Base-by-base conservation (phyloP, 2,329 filamentous ascomycete genomes). In the Aspergillus sergii region DNA sequence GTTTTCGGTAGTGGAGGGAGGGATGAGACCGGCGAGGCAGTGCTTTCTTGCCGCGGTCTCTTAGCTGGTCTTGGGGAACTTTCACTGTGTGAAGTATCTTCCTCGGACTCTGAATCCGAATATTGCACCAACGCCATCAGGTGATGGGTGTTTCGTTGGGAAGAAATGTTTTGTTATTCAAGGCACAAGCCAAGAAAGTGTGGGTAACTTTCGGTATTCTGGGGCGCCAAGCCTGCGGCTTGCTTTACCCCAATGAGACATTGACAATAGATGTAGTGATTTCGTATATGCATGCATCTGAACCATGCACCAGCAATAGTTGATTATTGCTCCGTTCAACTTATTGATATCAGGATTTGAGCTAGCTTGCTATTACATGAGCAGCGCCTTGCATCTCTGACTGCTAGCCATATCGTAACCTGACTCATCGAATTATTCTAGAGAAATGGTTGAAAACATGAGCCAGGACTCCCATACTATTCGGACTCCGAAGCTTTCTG, bases 1-100 rank as follows among this genome's bases (percentile, higher is more conserved):
- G 87, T 81, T 14, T 88, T 78, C 10, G 94, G 94, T 26, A 97
- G 84, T 10, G 93, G 91, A 34, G 92, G 93, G 41, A 94, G 79
- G 28, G 75, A 72, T 55, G 72, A 57, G 23, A 46, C 59, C 11
- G 72, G 70, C 32, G 62, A 64, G 57, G 50, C 34, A 14, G 59
- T 11, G 23, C 57, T 48, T 14, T 66, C 60, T 57, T 64, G 65
- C 26, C 69, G 66, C 34, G 61, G 62, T 59, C 67, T 72, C 54
- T 75, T 78, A 57, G 68, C 57, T 58, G 69, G 69, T 61, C 64
- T 64, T 9, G 66, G 67, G 46, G 63, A 67, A 39, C 61, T 48
- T 63, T 63, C 54, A 16, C 62, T 28, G 16, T 62, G 64, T 56
- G 53, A 56, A 23, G 32, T 26, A 19, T 76, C 75, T 32, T 70